Evolutionary conservation across 2,329 filamentous ascomycete genomes (phyloP).

Genomic region (Ceratocystis eucalypticola): DNA sequence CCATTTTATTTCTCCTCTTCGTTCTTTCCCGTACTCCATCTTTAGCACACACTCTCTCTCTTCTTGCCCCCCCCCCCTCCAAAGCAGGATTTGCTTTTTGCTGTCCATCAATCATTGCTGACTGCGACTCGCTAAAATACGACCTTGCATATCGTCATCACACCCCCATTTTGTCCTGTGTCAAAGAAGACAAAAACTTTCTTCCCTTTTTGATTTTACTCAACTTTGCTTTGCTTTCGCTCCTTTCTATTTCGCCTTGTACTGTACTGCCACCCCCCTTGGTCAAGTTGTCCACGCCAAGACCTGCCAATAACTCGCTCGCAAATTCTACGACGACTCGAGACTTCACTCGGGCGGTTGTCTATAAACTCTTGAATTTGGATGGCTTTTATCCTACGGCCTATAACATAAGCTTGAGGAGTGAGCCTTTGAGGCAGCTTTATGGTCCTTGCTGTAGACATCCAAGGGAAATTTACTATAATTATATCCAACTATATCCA

Average conservation of each 20-base stretch:
- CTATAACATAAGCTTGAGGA: neutral
- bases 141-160: neutral
- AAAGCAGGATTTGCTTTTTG: neutral
- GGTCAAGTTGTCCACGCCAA: neutral
- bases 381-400: neutral
- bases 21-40: neutral
- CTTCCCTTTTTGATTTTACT: neutral
- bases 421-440: neutral
- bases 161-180: slow-evolving; percentile 19
- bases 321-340: neutral
- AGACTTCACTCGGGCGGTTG: too few relatives aligned
- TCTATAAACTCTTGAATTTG: neutral
- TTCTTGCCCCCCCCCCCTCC: neutral
- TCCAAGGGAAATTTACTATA: neutral
- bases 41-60: neutral
- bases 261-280: neutral
- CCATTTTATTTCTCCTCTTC: neutral
- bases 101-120: neutral
- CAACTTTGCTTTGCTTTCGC: neutral
- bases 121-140: neutral
- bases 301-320: slow-evolving; percentile 1
- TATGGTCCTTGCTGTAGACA: neutral
- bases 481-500: neutral
- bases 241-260: neutral
- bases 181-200: slow-evolving; percentile 17